Percentiles rank a stretch among this genome's conserved stretches.
Evolutionary conservation across 106 monocot species (phyloP).

Genomic region (Phalaenopsis aphrodite): DNA sequence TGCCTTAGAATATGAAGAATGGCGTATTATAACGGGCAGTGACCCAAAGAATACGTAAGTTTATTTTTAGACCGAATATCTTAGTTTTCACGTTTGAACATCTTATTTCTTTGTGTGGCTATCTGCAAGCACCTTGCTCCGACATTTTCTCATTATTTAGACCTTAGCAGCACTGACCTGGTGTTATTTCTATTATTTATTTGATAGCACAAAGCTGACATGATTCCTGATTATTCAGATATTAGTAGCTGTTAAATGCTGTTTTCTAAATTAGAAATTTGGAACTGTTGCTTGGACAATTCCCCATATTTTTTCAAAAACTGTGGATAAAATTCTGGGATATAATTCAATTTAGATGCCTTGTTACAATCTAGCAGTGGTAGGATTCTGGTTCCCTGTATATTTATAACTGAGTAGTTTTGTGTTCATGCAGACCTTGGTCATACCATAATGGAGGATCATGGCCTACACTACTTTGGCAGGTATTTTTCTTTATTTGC

Average conservation of each 20-base stretch:
- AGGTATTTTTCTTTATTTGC: constrained; percentile 23
- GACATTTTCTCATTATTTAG: background rate
- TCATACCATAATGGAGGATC: constrained; percentile 95
- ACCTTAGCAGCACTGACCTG: background rate
- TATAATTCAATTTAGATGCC: background rate
- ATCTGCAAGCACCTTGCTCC: background rate
- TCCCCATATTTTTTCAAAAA: background rate
- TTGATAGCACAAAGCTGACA: background rate
- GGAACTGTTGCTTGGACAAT: background rate
- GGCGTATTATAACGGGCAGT: constrained; percentile 89
- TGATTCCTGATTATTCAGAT: background rate
- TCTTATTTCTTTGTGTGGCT: background rate
- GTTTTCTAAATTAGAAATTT: background rate
- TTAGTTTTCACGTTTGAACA: background rate
- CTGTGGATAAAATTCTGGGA: background rate
- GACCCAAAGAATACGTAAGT: constrained; percentile 95
- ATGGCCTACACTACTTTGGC: constrained; percentile 89
- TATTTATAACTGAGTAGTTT: background rate
- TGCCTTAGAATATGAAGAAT: constrained; percentile 80
- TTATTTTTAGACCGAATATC: background rate
- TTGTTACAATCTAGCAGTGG: background rate
- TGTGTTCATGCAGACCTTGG: constrained; percentile 60
- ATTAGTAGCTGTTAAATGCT: background rate
- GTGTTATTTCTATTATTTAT: background rate
- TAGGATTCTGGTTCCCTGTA: no score